Evolutionary conservation across 1,284 basidiomycete species (phyloP).

Genomic region (Mycena sp.): DNA sequence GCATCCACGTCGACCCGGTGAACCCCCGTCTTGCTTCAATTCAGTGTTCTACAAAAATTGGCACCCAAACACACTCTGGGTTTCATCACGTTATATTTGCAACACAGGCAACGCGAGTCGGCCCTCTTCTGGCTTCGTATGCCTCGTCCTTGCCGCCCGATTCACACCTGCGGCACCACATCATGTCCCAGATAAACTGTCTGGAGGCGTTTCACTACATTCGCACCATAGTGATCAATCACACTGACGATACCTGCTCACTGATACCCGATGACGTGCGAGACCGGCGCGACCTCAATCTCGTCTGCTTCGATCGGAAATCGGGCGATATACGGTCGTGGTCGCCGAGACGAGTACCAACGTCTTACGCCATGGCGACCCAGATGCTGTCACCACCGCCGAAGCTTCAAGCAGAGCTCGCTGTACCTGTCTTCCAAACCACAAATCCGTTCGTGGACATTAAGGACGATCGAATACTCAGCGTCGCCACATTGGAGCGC

Average conservation of each 20-base stretch:
- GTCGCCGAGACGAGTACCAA: slow-evolving; percentile 50
- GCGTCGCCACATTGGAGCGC: slow-evolving; percentile 67
- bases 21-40: slow-evolving; percentile 47
- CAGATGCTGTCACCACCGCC: slow-evolving; percentile 53
- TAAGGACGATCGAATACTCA: slow-evolving; percentile 57
- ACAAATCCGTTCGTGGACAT: slow-evolving; percentile 76
- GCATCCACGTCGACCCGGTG: slow-evolving; percentile 48
- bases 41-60: slow-evolving; percentile 44
- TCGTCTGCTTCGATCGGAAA: slow-evolving; percentile 47
- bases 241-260: slow-evolving; percentile 59
- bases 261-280: slow-evolving; percentile 58
- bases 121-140: slow-evolving; percentile 56
- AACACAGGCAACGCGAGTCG: slow-evolving; percentile 73
- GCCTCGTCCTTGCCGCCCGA: slow-evolving; percentile 44
- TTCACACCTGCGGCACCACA: slow-evolving; percentile 37
- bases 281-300: slow-evolving; percentile 74
- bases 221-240: slow-evolving; percentile 71
- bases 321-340: slow-evolving; percentile 25
- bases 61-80: slow-evolving; percentile 45
- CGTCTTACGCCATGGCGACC: slow-evolving; percentile 73
- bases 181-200: slow-evolving; percentile 51
- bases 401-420: slow-evolving; percentile 39
- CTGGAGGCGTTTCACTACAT: slow-evolving; percentile 58
- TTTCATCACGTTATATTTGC: slow-evolving; percentile 77
- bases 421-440: slow-evolving; percentile 68